phyloP scores from a whole-genome alignment of 2,329 filamentous ascomycete genomes.

The Phaeosphaeriaceae sp. region DNA sequence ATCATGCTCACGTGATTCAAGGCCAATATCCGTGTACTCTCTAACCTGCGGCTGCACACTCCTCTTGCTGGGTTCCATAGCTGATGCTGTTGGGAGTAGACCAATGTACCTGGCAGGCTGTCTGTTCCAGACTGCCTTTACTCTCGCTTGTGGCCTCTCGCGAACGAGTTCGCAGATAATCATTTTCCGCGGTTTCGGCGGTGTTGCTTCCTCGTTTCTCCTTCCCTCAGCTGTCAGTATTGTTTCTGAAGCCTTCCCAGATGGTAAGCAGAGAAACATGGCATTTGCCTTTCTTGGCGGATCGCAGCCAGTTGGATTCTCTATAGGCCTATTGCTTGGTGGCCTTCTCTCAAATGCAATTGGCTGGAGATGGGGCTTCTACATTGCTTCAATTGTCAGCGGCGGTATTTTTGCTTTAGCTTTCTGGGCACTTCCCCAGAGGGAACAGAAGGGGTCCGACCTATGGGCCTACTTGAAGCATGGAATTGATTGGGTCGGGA shows the following conservation, averaged over 20 bases:
- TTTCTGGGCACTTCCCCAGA: slow-evolving; percentile 47
- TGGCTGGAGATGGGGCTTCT: slow-evolving; percentile 61
- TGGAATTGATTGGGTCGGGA: slow-evolving; percentile 63
- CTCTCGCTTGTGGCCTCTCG: slow-evolving; percentile 53
- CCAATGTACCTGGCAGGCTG: slow-evolving; percentile 56
- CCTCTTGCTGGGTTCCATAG: slow-evolving; percentile 58
- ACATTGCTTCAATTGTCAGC: slow-evolving; percentile 55
- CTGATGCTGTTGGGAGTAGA: slow-evolving; percentile 58
- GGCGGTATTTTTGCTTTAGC: slow-evolving; percentile 49
- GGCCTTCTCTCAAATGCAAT: slow-evolving; percentile 57
- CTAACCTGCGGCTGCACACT: slow-evolving; percentile 58
- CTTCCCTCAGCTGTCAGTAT: slow-evolving; percentile 58
- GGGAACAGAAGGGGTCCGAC: slow-evolving; percentile 27
- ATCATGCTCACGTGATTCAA: slow-evolving; percentile 2
- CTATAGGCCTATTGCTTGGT: slow-evolving; percentile 58
- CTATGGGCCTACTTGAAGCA: slow-evolving; percentile 41
- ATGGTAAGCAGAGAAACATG: slow-evolving; percentile 58
- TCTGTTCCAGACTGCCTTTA: slow-evolving; percentile 53
- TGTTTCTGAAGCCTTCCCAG: slow-evolving; percentile 55
- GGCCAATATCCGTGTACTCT: slow-evolving; percentile 47
- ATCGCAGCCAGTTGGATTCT: slow-evolving; percentile 60
- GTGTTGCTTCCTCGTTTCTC: slow-evolving; percentile 55
- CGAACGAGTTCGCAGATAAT: slow-evolving; percentile 52
- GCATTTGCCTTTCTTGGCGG: slow-evolving; percentile 60
- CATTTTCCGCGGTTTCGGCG: slow-evolving; percentile 55